Evolutionary conservation across 2,329 filamentous ascomycete species (phyloP).

Genomic region (Coniella vitis): DNA sequence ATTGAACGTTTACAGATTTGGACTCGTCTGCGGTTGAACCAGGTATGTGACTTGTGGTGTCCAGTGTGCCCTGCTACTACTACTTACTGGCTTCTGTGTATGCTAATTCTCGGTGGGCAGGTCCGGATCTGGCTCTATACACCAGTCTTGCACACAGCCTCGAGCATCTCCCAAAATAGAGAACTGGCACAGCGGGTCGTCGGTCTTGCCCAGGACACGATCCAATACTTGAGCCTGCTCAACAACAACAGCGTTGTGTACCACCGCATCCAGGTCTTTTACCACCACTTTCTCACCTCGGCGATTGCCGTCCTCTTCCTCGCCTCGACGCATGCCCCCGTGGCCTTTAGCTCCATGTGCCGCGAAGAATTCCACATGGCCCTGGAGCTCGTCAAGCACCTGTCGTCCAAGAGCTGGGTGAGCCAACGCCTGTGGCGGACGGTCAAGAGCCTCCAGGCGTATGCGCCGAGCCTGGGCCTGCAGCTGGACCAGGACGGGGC

Average conservation of each 20-base stretch:
- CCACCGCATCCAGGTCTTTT: conserved; percentile 64
- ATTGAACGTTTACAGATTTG: conserved; percentile 71
- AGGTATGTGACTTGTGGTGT: conserved; percentile 39
- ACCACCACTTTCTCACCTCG: conserved; percentile 73
- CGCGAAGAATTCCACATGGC: conserved; percentile 75
- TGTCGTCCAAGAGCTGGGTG: conserved; percentile 65
- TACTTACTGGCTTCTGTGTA: too few species aligned
- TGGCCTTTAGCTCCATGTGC: conserved; percentile 61
- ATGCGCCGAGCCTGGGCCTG: conserved; percentile 63
- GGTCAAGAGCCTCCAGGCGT: conserved; percentile 62
- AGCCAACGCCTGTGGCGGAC: conserved; percentile 69
- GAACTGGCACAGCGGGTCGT: conserved; percentile 67
- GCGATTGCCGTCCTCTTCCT: conserved; percentile 71
- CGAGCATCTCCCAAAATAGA: conserved; percentile 72
- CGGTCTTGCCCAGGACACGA: conserved; percentile 69
- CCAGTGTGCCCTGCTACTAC: too few species aligned
- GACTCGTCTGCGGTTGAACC: conserved; percentile 80
- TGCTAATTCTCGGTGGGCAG: conserved; percentile 17
- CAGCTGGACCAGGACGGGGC: conserved; percentile 39
- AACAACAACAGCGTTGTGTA: conserved; percentile 70
- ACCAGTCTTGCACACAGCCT: conserved; percentile 76
- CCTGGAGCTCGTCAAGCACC: conserved; percentile 64
- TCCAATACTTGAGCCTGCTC: conserved; percentile 60
- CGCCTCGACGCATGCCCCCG: conserved; percentile 67
- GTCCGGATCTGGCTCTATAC: conserved; percentile 86